A percentile compares a stretch with the other conserved stretches of the same genome.
Evolutionary conservation across 2,329 filamentous ascomycete genomes (phyloP).

Genomic region (Claviceps pazoutovae): DNA sequence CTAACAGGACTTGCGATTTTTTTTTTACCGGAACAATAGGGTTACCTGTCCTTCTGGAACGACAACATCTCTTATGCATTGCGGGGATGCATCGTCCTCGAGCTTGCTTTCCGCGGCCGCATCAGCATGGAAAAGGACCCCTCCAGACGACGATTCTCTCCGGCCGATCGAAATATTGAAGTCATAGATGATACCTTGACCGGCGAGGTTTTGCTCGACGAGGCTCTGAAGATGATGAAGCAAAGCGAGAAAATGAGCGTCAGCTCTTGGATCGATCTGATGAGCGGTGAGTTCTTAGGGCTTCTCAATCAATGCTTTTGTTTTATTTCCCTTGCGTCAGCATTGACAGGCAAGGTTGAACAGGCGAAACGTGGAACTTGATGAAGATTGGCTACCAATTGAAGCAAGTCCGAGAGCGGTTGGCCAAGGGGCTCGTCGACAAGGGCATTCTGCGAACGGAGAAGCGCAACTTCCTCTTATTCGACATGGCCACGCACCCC

Average conservation of each 20-base stretch:
- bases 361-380: conserved; percentile 97
- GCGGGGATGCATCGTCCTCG: conserved; percentile 94
- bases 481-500: conserved; percentile 98
- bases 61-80: conserved; percentile 99
- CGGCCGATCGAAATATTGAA: conserved; percentile 89
- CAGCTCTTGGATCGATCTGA: conserved; percentile 94
- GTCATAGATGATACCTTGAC: conserved; percentile 94
- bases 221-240: conserved; percentile 99
- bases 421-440: conserved; percentile 94
- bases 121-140: conserved; percentile 98
- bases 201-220: conserved; percentile 91
- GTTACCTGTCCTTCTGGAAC: conserved; percentile 99
- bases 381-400: conserved; percentile 99
- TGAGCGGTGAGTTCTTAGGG: conserved; percentile 61
- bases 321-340: neutral
- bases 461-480: conserved; percentile 98
- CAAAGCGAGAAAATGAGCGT: conserved; percentile 99
- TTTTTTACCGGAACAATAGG: conserved; percentile 34
- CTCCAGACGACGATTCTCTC: conserved; percentile 76
- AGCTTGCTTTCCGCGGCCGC: conserved; percentile 87
- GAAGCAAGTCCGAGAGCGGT: conserved; percentile 94
- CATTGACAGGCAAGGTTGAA: conserved; percentile 3
- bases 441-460: conserved; percentile 97
- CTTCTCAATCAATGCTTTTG: neutral
- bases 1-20: conserved; percentile 5